Evolutionary conservation across 352 stramenopile genomes (phyloP).

Genomic region (Aphanomyces astaci): DNA sequence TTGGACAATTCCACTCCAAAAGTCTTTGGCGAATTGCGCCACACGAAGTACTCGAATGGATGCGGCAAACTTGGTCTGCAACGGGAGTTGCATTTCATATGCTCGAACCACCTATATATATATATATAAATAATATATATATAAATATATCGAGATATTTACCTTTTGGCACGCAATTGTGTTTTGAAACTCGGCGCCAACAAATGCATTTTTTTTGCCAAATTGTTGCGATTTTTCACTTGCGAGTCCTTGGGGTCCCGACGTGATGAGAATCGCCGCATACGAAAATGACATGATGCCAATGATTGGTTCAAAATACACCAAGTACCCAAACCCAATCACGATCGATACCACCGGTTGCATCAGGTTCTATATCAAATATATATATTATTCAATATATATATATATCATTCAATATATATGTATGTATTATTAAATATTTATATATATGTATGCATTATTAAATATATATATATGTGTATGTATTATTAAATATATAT

Average conservation of each 20-base stretch:
- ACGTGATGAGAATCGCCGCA: constrained; percentile 63
- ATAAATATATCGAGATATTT: not conserved
- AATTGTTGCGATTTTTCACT: constrained; percentile 77
- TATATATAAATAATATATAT: not conserved
- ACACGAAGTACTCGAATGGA: constrained; percentile 53
- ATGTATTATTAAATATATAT: no score
- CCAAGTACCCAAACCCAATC: constrained; percentile 75
- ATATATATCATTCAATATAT: no score
- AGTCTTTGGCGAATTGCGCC: constrained; percentile 82
- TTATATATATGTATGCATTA: no score
- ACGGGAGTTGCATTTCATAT: constrained; percentile 72
- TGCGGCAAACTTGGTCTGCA: constrained; percentile 60
- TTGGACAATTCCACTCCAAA: constrained; percentile 83
- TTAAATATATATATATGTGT: no score
- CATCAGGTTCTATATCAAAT: constrained; percentile 82
- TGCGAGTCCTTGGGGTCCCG: constrained; percentile 75
- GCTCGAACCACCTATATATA: constrained; percentile 47
- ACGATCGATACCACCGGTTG: constrained; percentile 69
- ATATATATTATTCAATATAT: no score
- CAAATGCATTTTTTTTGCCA: constrained; percentile 76
- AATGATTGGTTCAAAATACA: constrained; percentile 74
- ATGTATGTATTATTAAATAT: no score
- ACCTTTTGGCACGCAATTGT: constrained; percentile 67
- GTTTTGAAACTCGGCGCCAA: constrained; percentile 81
- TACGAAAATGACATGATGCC: constrained; percentile 80